Evolutionary conservation across 2,329 filamentous ascomycete genomes (phyloP).

Genomic region (Bipolaris oryzae): DNA sequence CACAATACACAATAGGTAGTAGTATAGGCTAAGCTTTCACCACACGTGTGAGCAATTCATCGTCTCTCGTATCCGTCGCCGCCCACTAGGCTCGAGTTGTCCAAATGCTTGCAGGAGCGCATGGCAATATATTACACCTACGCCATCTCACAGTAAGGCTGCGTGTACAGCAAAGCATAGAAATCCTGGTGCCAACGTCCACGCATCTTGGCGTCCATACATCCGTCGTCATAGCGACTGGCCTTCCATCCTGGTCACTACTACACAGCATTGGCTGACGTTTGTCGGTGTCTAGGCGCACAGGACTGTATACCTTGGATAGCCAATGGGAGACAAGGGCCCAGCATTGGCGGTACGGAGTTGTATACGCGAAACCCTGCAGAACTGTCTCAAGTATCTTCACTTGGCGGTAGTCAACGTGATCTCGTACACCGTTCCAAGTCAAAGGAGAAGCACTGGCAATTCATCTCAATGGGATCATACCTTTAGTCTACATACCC

Average conservation of each 20-base stretch:
- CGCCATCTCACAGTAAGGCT: not conserved
- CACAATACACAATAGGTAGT: not conserved
- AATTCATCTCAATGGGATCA: not conserved
- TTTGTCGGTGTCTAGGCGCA: conserved; percentile 8
- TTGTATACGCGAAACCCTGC: not conserved
- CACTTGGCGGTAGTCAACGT: not conserved
- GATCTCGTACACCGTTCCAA: not conserved
- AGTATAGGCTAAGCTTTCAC: conserved; percentile 16
- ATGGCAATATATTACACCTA: not conserved
- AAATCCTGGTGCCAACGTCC: not conserved
- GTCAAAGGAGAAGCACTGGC: not conserved
- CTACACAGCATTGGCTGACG: conserved; percentile 17
- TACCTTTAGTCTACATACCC: conserved; percentile 3
- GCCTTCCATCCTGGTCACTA: not conserved
- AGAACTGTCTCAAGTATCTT: not conserved
- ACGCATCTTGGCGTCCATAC: not conserved
- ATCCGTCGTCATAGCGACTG: conserved; percentile 17
- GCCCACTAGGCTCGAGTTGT: not conserved
- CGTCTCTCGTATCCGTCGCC: not conserved
- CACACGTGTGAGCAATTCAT: conserved; percentile 1
- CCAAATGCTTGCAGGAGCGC: not conserved
- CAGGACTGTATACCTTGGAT: not conserved
- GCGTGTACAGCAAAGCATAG: not conserved
- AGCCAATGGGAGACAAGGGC: not conserved
- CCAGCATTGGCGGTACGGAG: not conserved